phyloP scores from a whole-genome alignment of 306 rosid genomes.

The Prinsepia uniflora region DNA sequence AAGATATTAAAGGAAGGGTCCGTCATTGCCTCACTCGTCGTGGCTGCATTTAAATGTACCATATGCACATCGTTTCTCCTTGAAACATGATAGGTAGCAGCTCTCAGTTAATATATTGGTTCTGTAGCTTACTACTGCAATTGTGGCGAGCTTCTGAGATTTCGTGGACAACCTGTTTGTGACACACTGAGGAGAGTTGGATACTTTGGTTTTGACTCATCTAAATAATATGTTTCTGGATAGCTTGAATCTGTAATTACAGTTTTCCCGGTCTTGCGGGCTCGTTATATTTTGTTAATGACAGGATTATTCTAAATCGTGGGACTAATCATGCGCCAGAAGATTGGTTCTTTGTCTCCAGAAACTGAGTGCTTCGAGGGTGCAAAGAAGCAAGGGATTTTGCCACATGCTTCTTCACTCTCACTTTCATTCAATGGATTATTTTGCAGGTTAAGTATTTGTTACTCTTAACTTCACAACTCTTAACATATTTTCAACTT shows the following conservation, averaged over 20 bases:
- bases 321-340: not conserved
- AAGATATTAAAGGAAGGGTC: not conserved
- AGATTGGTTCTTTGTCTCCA: slow-evolving; percentile 2
- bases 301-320: not conserved
- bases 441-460: not conserved
- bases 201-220: not conserved
- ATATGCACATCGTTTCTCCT: not conserved
- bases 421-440: not conserved
- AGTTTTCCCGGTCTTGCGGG: not conserved
- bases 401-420: too few species aligned
- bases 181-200: not conserved
- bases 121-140: not conserved
- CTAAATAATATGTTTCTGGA: not conserved
- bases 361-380: not conserved
- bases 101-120: not conserved
- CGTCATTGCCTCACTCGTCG: not conserved
- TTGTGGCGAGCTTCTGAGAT: not conserved
- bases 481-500: too few species aligned
- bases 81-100: not conserved
- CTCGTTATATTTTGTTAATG: not conserved
- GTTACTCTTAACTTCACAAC: too few species aligned
- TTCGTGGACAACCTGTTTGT: not conserved
- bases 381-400: not conserved
- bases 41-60: not conserved
- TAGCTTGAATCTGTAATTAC: not conserved